Evolutionary conservation across 768 basidiomycete species (phyloP), one percentile per base, ranked within the genome.

Genomic region (Auriscalpium vulgare): DNA sequence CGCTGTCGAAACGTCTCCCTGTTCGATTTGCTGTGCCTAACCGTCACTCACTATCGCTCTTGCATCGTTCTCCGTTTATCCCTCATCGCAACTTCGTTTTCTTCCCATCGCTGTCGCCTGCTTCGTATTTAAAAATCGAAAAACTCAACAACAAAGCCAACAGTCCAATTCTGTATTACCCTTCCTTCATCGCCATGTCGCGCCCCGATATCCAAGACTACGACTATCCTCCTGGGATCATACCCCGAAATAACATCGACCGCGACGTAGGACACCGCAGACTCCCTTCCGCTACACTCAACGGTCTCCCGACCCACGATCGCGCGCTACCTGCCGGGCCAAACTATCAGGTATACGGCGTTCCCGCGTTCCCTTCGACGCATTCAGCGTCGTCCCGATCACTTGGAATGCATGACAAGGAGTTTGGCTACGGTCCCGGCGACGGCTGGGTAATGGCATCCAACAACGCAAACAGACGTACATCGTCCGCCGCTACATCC

Each of bases 361-460:
- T 47, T 37, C 53, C 60, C 50, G 54, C 65, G 46, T 52, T 53
- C 23, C 50, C 61, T 23, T 54, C 68, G 43, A 60, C 63, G 37
- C 54, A 51, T 19, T 63, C 73, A 67, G 66, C 72, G 60, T 57
- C 47, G 44, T 62, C 71, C 60, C 71, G 71, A 62, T 62, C 64
- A 16, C 65, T 68, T 62, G 71, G 71, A 61, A 71, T 72, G 53
- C 71, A 67, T 45, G 73, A 73, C 60, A 71, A 69, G 64, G 73
- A 73, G 65, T 75, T 67, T 66, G 65, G 54, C 52, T 56, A 63
- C 62, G 60, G 61, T 46, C 44, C 29, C 60, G 51, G 62, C 55
- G 73, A 71, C 50, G 49, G 56, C 59, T 74, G 72, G 71, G 56
- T 63, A 52, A 59, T 63, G 29, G 54, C 65, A 43, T 50, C 53